Percentiles rank a stretch among this genome's conserved stretches.
phyloP scores from a whole-genome alignment of 2,329 filamentous ascomycete genomes.

The Epichloe gansuensis region DNA sequence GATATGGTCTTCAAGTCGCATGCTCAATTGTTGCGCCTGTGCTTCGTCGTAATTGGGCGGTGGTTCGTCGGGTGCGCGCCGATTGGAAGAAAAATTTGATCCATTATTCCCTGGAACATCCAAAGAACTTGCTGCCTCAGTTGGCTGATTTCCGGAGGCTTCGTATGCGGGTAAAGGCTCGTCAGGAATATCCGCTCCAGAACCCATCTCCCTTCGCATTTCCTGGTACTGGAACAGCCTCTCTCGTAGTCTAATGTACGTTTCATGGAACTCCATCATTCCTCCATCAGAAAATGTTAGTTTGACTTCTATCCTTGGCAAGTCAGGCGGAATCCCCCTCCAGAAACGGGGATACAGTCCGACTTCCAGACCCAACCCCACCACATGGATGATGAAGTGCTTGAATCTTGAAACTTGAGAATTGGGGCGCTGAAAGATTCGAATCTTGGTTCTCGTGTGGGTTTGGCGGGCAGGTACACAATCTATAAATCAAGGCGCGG shows the following conservation, averaged over 20 bases:
- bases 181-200: conserved; percentile 54
- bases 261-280: conserved; percentile 79
- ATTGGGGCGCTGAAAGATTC: conserved; percentile 86
- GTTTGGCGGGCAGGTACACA: conserved; percentile 69
- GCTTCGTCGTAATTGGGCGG: conserved; percentile 89
- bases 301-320: conserved; percentile 65
- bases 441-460: conserved; percentile 48
- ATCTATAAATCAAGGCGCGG: conserved; percentile 46
- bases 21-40: conserved; percentile 56
- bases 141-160: conserved; percentile 29
- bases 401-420: conserved; percentile 75
- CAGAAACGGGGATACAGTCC: conserved; percentile 65
- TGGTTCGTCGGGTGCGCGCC: conserved; percentile 53
- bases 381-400: conserved; percentile 69
- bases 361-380: conserved; percentile 90
- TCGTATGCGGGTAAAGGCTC: conserved; percentile 87
- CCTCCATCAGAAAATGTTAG: conserved; percentile 90
- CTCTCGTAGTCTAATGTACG: conserved; percentile 76
- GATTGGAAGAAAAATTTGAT: conserved; percentile 25
- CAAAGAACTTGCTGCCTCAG: conserved; percentile 16
- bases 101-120: conserved; percentile 17
- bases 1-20: conserved; percentile 55
- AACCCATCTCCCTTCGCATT: conserved; percentile 56
- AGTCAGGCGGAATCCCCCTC: conserved; percentile 70
- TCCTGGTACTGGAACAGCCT: conserved; percentile 71